phyloP scores from a whole-genome alignment of 2,329 filamentous ascomycete species.

The Aspergillus quadrilineatus region DNA sequence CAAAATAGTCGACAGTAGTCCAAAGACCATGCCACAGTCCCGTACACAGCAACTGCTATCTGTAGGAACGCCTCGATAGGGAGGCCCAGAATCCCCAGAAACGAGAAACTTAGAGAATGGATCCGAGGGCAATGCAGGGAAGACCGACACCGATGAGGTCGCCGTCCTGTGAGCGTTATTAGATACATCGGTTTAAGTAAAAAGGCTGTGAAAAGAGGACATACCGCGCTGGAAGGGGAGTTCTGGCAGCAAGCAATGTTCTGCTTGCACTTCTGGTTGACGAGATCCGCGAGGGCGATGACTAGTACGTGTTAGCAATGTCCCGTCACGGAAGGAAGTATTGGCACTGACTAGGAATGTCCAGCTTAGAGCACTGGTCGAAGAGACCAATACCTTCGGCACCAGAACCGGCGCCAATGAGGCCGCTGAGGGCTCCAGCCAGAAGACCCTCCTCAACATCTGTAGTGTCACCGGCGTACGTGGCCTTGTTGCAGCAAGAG shows the following conservation, averaged over 20 bases:
- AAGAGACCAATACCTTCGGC: slow-evolving; percentile 39
- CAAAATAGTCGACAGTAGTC: slow-evolving; percentile 25
- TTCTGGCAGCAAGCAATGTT: slow-evolving; percentile 44
- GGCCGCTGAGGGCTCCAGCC: slow-evolving; percentile 33
- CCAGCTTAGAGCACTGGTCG: slow-evolving; percentile 44
- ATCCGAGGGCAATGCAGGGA: slow-evolving; percentile 41
- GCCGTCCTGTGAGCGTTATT: slow-evolving; percentile 26
- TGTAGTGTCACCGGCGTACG: slow-evolving; percentile 37
- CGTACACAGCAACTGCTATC: not conserved
- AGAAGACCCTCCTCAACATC: slow-evolving; percentile 34
- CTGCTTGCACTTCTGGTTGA: slow-evolving; percentile 43
- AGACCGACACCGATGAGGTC: slow-evolving; percentile 37
- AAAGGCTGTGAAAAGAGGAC: slow-evolving; percentile 2
- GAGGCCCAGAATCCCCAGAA: slow-evolving; percentile 6
- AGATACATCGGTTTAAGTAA: too few relatives aligned
- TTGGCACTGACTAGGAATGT: slow-evolving; percentile 29
- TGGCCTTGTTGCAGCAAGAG: slow-evolving; percentile 42
- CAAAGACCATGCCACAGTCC: slow-evolving; percentile 15
- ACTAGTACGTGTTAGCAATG: slow-evolving; percentile 22
- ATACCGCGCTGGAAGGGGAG: slow-evolving; percentile 32
- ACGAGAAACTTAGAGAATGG: slow-evolving; percentile 35
- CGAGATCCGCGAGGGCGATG: slow-evolving; percentile 31
- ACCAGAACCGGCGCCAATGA: slow-evolving; percentile 36
- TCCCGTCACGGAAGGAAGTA: too few relatives aligned
- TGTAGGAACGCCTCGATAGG: too few relatives aligned